phyloP scores from a whole-genome alignment of 768 basidiomycete species.

The Lentinula edodes region DNA sequence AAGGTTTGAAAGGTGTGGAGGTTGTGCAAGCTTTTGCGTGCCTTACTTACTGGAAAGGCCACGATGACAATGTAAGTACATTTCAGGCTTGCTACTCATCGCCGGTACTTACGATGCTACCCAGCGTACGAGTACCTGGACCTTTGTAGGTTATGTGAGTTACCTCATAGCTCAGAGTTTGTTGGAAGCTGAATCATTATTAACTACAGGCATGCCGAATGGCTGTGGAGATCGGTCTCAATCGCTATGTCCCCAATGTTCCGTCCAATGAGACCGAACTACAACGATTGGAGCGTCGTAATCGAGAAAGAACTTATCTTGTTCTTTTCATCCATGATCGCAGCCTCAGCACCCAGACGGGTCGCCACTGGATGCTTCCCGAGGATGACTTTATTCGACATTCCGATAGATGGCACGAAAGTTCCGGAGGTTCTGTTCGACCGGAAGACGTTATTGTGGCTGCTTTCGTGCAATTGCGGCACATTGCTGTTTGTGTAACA shows the following conservation, averaged over 20 bases:
- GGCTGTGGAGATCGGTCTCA: constrained; percentile 80
- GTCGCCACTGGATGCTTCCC: constrained; percentile 83
- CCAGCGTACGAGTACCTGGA: constrained; percentile 62
- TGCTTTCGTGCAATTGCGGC: constrained; percentile 71
- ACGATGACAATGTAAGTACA: constrained; percentile 67
- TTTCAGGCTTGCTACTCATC: constrained; percentile 5
- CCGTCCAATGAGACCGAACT: constrained; percentile 57
- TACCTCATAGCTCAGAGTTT: not conserved
- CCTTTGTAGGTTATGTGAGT: constrained; percentile 79
- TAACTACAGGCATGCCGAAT: constrained; percentile 68
- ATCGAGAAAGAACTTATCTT: constrained; percentile 81
- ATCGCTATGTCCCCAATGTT: constrained; percentile 56
- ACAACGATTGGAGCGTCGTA: constrained; percentile 70
- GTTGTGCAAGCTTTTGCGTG: constrained; percentile 87
- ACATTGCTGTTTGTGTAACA: constrained; percentile 59
- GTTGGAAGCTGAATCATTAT: not conserved
- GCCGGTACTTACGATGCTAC: constrained; percentile 8
- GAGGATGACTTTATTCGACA: constrained; percentile 78
- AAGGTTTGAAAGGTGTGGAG: constrained; percentile 78
- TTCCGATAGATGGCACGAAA: constrained; percentile 66
- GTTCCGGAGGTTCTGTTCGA: constrained; percentile 45
- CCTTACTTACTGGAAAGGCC: constrained; percentile 86
- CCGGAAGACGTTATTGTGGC: constrained; percentile 80
- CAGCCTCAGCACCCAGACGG: constrained; percentile 80
- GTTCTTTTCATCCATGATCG: constrained; percentile 85